Conservation (phyloP, 495 filamentous ascomycete species). For the Filosporella fistucella region DNA sequence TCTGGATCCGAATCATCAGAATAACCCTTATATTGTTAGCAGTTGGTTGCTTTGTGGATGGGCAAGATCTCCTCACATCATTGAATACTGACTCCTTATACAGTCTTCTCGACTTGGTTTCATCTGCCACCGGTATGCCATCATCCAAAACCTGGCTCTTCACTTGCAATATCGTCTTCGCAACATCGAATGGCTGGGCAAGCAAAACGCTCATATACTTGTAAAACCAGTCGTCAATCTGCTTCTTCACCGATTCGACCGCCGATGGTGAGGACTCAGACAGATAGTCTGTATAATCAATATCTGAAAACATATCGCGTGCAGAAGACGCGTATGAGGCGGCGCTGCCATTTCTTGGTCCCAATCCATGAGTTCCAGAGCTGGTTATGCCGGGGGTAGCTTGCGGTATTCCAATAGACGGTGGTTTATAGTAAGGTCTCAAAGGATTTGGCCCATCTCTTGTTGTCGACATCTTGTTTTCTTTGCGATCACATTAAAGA, state of each 20-base stretch:
- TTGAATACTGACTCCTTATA: constrained; percentile 39
- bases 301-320: constrained; percentile 76
- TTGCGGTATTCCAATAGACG: constrained; percentile 60
- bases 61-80: constrained; percentile 38
- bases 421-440: constrained; percentile 90
- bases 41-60: neutral
- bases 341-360: constrained; percentile 39
- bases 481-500: constrained; percentile 1
- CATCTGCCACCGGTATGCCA: constrained; percentile 22
- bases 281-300: constrained; percentile 87
- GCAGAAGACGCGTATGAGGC: constrained; percentile 66
- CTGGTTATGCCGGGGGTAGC: constrained; percentile 37
- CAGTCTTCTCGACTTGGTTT: constrained; percentile 27
- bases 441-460: constrained; percentile 76
- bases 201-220: constrained; percentile 81
- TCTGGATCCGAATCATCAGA: constrained; percentile 69
- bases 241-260: constrained; percentile 62
- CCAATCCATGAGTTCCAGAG: constrained; percentile 27
- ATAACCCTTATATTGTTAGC: constrained; percentile 27
- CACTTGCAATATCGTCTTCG: constrained; percentile 87
- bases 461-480: constrained; percentile 35
- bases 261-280: constrained; percentile 70
- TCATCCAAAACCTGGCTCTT: constrained; percentile 46
- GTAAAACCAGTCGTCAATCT: constrained; percentile 76
- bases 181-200: constrained; percentile 94